A percentile compares a stretch with the other conserved stretches of the same genome.
phyloP scores from a whole-genome alignment of 2,329 filamentous ascomycete genomes.

The Chaetoscypha palmicola region DNA sequence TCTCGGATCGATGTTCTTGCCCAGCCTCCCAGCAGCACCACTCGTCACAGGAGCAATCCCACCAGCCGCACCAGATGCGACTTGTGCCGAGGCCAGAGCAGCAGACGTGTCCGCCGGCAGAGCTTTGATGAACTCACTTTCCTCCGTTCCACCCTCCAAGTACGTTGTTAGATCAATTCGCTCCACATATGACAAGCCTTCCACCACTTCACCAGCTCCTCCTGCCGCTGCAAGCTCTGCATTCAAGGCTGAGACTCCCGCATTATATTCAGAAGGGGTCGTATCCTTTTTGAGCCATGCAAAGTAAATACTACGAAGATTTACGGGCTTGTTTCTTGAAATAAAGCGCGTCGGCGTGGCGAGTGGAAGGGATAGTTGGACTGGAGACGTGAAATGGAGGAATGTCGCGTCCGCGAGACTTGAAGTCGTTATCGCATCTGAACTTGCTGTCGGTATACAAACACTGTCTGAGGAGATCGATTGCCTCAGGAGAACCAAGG shows the following conservation, averaged over 20 bases:
- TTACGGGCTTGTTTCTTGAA: conserved; percentile 65
- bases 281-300: conserved; percentile 92
- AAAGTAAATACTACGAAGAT: conserved; percentile 92
- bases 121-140: conserved; percentile 88
- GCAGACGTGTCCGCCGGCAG: conserved; percentile 54
- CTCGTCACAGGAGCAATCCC: conserved; percentile 33
- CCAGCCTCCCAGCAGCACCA: conserved; percentile 45
- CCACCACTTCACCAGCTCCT: conserved; percentile 60
- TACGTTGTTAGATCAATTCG: conserved; percentile 86
- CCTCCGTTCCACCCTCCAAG: conserved; percentile 82
- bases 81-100: conserved; percentile 40
- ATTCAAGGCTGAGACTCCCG: conserved; percentile 72
- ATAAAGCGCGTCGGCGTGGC: conserved; percentile 77
- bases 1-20: conserved; percentile 69
- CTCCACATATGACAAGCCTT: conserved; percentile 88
- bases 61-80: conserved; percentile 39
- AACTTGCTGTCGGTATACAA: conserved; percentile 67
- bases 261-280: conserved; percentile 85
- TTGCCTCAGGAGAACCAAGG: conserved; percentile 75
- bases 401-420: conserved; percentile 71
- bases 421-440: conserved; percentile 54
- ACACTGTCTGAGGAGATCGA: conserved; percentile 65
- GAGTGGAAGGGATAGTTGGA: conserved; percentile 58
- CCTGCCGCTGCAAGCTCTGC: conserved; percentile 54
- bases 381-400: conserved; percentile 62